Percentiles rank a stretch among this genome's conserved stretches.
phyloP scores from a whole-genome alignment of 2,329 filamentous ascomycete species.

The Colletotrichum sp. region DNA sequence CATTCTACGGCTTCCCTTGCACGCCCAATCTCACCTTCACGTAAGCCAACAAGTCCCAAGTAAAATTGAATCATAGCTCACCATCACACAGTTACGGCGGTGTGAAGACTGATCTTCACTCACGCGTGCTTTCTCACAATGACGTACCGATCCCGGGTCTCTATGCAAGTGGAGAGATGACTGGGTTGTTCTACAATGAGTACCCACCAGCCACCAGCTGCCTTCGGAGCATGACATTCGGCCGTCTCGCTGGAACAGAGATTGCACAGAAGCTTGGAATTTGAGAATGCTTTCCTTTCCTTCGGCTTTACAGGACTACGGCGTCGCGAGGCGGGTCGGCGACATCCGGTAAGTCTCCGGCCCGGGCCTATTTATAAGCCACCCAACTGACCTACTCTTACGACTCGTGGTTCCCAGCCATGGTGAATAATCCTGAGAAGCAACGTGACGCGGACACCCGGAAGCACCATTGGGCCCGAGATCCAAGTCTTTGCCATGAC shows the following conservation, averaged over 20 bases:
- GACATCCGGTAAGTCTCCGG: background rate
- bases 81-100: background rate
- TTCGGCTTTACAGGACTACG: background rate
- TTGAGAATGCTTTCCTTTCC: background rate
- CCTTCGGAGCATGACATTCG: background rate
- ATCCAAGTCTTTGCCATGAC: no score
- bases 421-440: no score
- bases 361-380: no score
- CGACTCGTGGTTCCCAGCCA: no score
- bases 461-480: no score
- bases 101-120: background rate
- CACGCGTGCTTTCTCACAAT: background rate
- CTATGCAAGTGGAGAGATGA: background rate
- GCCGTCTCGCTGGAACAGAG: background rate
- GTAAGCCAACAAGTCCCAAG: background rate
- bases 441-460: no score
- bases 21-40: background rate
- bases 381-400: no score
- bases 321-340: background rate
- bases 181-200: background rate
- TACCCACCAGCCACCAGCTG: background rate
- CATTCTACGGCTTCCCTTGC: background rate
- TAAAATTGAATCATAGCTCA: background rate
- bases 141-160: background rate
- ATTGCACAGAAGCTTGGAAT: background rate